Evolutionary conservation across 1,284 basidiomycete species (phyloP).

Genomic region (Sparassis latifolia): DNA sequence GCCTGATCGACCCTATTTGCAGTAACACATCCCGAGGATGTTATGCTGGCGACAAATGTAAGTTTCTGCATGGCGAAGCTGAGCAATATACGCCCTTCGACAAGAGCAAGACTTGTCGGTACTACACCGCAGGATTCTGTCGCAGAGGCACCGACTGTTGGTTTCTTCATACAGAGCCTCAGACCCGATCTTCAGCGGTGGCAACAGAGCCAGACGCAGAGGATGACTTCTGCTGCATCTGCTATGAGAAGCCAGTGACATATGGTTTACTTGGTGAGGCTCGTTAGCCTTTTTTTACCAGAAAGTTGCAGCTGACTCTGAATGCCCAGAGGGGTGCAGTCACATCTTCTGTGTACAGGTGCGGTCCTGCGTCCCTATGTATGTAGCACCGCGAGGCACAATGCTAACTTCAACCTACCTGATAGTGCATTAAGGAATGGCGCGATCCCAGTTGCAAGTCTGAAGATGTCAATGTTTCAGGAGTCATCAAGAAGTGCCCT

Average conservation of each 20-base stretch:
- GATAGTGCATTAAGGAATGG: conserved; percentile 70
- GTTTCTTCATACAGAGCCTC: conserved; percentile 48
- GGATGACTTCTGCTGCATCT: conserved; percentile 54
- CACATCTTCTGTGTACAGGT: conserved; percentile 70
- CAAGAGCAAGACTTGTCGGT: conserved; percentile 59
- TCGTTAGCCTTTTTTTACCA: conserved; percentile 2
- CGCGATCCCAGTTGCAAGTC: conserved; percentile 50
- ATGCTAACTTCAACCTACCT: too few species aligned
- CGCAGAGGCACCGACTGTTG: conserved; percentile 61
- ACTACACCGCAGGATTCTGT: conserved; percentile 60
- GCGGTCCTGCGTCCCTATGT: not conserved
- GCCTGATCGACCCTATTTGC: not conserved
- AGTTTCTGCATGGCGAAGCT: conserved; percentile 59
- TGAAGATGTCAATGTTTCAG: conserved; percentile 42
- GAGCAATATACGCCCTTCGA: conserved; percentile 60
- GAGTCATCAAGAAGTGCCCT: conserved; percentile 66
- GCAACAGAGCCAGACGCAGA: conserved; percentile 20
- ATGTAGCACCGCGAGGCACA: too few species aligned
- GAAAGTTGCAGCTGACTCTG: conserved; percentile 3
- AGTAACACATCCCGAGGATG: conserved; percentile 51
- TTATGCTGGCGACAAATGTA: conserved; percentile 58
- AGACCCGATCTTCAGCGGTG: conserved; percentile 1
- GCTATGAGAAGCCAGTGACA: conserved; percentile 60
- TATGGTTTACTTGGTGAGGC: conserved; percentile 61
- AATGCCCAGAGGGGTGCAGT: conserved; percentile 47